Conservation (phyloP, 2,329 filamentous ascomycete genomes). For the Claviceps africana region DNA sequence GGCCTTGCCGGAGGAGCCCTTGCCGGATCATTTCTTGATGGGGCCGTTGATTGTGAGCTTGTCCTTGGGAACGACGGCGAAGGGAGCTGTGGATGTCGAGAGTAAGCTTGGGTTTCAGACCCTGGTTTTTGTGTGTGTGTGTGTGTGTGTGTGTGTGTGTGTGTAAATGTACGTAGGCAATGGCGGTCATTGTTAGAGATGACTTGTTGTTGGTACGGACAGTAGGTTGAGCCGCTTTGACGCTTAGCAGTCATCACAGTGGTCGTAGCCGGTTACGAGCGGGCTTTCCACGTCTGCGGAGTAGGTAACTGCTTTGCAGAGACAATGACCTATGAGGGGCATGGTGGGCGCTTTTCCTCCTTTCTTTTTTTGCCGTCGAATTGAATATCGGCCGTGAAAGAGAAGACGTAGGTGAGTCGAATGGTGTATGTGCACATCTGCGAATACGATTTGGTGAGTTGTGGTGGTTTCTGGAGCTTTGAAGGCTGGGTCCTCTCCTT, state of each 20-base stretch:
- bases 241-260: conserved; percentile 64
- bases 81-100: conserved; percentile 36
- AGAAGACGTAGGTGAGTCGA: too few species aligned
- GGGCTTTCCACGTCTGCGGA: conserved; percentile 37
- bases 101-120: conserved; percentile 19
- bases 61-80: conserved; percentile 51
- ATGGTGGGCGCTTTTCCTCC: conserved; percentile 26
- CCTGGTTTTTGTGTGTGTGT: background rate
- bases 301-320: conserved; percentile 61
- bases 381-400: background rate
- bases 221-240: conserved; percentile 55
- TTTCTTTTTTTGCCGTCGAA: background rate
- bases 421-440: too few species aligned
- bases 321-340: conserved; percentile 55
- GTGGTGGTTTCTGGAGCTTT: background rate
- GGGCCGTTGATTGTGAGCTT: conserved; percentile 49
- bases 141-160: background rate
- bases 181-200: too few species aligned
- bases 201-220: conserved; percentile 22
- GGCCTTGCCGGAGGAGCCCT: conserved; percentile 44
- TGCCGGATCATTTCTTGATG: conserved; percentile 48
- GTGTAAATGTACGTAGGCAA: too few species aligned
- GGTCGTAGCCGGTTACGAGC: conserved; percentile 49
- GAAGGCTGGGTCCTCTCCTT: background rate
- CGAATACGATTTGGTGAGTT: background rate